Evolutionary conservation across 805 yeast species (phyloP), one percentile per base, ranked within the genome.

Genomic region (Schizosaccharomyces lindneri): DNA sequence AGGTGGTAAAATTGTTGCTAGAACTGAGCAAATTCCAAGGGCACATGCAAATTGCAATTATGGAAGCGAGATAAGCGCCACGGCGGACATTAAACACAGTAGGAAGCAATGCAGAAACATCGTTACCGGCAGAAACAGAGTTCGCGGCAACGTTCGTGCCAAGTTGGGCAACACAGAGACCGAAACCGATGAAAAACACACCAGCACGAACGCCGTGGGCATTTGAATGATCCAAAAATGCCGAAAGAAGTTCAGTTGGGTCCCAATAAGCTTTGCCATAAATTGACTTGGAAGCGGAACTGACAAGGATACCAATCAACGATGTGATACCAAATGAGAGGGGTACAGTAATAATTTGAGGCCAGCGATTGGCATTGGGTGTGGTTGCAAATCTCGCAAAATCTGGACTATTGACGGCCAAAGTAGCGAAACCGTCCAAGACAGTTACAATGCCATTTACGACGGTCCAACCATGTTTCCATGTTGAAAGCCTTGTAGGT

Each of bases 331-430:
- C 83, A 72, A 86, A 87, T 66, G 86, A 79, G 24, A 84, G 63
- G 43, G 95, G 95, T 64, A 88, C 80, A 1, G 90, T 75, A 21
- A 41, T 31, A 3, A 71, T 64, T 69, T 83, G 87, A 0, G 87
- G 77, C 70, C 76, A 74, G 13, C 75, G 65, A 1, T 83, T 76
- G 17, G 80, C 60, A 55, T 59, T 55, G 7, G 63, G 63, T 21
- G 43, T 59, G 76, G 68, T 17, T 1, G 95, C 84, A 73, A 87
- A 83, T 71, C 96, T 80, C 31, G 95, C 78, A 71, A 87, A 87
- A 74, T 87, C 96, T 1, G 95, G 94, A 17, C 93, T 85, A 72
- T 87, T 87, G 62, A 84, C 79, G 68, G 88, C 84, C 67, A 87
- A 77, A n/a, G 95, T 84, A 4, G 95, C 93, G 68, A 64, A 63